Percentiles rank a stretch among this genome's conserved stretches.
These are phyloP conservation scores for Sphagnum contortum DNA, from an alignment of 225 moss, liverwort and hornwort species.

Conservation along the genomic window DNA sequence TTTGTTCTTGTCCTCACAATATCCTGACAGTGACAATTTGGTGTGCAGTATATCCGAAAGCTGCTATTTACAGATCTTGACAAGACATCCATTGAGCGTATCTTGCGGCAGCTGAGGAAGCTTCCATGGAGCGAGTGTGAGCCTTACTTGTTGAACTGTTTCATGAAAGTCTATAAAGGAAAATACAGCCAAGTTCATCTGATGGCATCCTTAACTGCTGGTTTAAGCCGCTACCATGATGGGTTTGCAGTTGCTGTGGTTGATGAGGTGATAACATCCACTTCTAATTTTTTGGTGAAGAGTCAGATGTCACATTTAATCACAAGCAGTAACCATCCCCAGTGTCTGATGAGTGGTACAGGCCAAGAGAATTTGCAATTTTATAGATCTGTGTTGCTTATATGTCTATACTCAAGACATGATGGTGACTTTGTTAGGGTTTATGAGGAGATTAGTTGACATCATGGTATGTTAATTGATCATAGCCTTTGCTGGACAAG, in stretches of 20 bases:
- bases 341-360: neutral
- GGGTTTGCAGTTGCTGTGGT: conserved; percentile 95
- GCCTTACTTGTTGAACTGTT: conserved; percentile 77
- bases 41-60: conserved; percentile 88
- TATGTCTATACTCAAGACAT: no score
- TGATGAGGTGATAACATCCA: conserved; percentile 56
- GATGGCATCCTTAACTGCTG: conserved; percentile 95
- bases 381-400: no score
- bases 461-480: no score
- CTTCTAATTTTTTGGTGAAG: neutral
- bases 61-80: conserved; percentile 92
- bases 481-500: no score
- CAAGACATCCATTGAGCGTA: conserved; percentile 92
- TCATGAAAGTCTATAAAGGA: conserved; percentile 99
- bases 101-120: conserved; percentile 91
- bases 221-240: conserved; percentile 97
- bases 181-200: conserved; percentile 98
- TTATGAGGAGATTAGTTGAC: no score
- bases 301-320: neutral
- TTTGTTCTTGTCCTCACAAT: neutral
- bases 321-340: neutral
- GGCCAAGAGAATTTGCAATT: no score
- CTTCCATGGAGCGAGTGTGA: conserved; percentile 95
- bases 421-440: no score
- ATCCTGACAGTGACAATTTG: conserved; percentile 1